Conservation (phyloP, 257 asterid species). For the Nemophila menziesii region DNA sequence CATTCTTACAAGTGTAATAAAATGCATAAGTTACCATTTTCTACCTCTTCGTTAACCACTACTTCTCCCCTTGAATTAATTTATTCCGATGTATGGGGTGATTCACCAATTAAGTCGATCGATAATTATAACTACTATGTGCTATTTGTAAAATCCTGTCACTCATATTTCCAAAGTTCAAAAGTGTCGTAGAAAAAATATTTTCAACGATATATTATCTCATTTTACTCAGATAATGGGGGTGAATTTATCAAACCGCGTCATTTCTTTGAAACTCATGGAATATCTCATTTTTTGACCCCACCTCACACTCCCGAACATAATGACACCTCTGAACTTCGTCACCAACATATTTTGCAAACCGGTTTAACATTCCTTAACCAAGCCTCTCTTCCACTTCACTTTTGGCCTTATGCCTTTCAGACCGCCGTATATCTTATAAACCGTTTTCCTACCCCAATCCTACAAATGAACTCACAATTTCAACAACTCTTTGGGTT, state of each 20-base stretch:
- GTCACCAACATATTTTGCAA: neutral
- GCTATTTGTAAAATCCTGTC: neutral
- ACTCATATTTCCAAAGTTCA: neutral
- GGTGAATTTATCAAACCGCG: neutral
- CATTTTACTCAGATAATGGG: conserved; percentile 1
- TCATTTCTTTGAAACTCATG: neutral
- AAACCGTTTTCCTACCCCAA: neutral
- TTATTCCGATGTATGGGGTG: neutral
- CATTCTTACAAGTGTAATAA: neutral
- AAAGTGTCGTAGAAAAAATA: conserved; percentile 1
- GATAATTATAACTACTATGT: neutral
- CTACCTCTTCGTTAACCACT: neutral
- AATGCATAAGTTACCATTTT: neutral
- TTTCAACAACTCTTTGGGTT: neutral
- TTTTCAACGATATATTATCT: neutral
- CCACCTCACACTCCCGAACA: conserved; percentile 2
- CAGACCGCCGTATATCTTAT: neutral
- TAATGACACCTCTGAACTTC: conserved; percentile 3
- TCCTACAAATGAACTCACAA: neutral
- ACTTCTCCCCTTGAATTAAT: neutral
- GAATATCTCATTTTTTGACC: neutral
- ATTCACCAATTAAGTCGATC: neutral
- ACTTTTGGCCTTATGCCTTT: neutral
- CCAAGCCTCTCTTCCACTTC: neutral
- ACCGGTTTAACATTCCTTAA: neutral